These are phyloP conservation scores for Gelatoporia subvermispora DNA, from an alignment of 768 basidiomycete genomes.

Conservation along the genomic window DNA sequence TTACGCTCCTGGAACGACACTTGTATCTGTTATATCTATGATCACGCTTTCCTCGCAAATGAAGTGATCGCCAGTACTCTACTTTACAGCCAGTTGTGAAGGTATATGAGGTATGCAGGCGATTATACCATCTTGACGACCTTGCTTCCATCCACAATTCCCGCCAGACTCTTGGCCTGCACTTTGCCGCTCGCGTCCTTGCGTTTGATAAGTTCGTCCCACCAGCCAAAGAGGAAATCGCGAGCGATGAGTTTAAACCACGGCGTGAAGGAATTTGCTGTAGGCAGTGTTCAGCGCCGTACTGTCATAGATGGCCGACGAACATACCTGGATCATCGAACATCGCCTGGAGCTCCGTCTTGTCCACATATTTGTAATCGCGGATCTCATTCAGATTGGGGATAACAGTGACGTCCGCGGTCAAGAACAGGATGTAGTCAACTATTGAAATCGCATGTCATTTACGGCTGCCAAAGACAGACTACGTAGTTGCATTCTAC, in stretches of 20 bases:
- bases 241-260: constrained; percentile 99
- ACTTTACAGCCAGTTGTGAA: too few relatives aligned
- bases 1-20: too few relatives aligned
- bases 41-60: too few relatives aligned
- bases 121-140: constrained; percentile 61
- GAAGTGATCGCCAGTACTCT: too few relatives aligned
- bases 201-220: constrained; percentile 81
- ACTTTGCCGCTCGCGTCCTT: constrained; percentile 53
- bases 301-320: background rate
- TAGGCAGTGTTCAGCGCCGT: background rate
- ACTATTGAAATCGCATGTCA: constrained; percentile 42
- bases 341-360: constrained; percentile 86
- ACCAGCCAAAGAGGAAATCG: constrained; percentile 97
- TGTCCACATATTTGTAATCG: constrained; percentile 86
- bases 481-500: constrained; percentile 11
- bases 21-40: too few relatives aligned
- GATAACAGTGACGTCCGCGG: constrained; percentile 76
- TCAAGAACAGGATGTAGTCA: constrained; percentile 95
- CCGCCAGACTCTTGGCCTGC: constrained; percentile 56
- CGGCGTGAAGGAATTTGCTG: constrained; percentile 89
- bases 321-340: constrained; percentile 71
- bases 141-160: constrained; percentile 65
- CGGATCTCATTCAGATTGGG: constrained; percentile 90
- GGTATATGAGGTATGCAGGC: background rate
- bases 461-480: background rate